A percentile compares a stretch with the other conserved stretches of the same genome.
Evolutionary conservation across 495 filamentous ascomycete species (phyloP).

Genomic region (Daldinia grandis): DNA sequence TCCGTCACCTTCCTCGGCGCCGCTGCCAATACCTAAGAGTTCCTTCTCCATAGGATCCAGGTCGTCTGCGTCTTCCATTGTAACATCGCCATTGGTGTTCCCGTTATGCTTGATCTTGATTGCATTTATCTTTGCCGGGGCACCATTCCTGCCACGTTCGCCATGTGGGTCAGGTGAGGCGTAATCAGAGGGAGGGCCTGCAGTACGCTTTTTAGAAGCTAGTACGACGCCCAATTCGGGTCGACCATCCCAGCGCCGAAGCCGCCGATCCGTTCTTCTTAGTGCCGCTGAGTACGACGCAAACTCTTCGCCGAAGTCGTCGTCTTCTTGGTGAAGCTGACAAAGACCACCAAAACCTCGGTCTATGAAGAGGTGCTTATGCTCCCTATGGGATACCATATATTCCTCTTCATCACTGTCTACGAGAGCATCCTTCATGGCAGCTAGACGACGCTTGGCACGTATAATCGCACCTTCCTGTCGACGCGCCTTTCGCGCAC

Average conservation of each 20-base stretch:
- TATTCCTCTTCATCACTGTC: constrained; percentile 80
- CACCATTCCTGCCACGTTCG: constrained; percentile 29
- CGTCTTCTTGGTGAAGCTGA: constrained; percentile 67
- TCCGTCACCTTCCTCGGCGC: constrained; percentile 40
- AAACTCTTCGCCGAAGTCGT: constrained; percentile 84
- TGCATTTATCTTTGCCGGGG: constrained; percentile 42
- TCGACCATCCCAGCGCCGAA: constrained; percentile 73
- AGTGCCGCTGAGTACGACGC: constrained; percentile 75
- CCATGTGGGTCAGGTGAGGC: constrained; percentile 35
- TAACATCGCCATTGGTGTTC: constrained; percentile 48
- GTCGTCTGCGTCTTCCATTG: constrained; percentile 58
- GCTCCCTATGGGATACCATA: constrained; percentile 30
- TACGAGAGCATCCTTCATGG: constrained; percentile 74
- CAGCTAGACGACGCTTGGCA: constrained; percentile 71
- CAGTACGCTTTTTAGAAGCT: constrained; percentile 48
- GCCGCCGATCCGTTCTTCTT: constrained; percentile 70
- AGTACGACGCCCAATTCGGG: constrained; percentile 56
- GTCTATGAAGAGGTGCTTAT: constrained; percentile 54
- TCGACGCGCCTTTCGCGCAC: constrained; percentile 66
- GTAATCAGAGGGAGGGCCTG: constrained; percentile 32
- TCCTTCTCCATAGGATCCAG: constrained; percentile 62
- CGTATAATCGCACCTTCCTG: constrained; percentile 71
- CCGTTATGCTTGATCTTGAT: constrained; percentile 45
- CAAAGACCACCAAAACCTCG: constrained; percentile 74
- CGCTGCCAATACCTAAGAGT: constrained; percentile 56